phyloP scores from a whole-genome alignment of 1,284 basidiomycete species.

The Tilletia caries region DNA sequence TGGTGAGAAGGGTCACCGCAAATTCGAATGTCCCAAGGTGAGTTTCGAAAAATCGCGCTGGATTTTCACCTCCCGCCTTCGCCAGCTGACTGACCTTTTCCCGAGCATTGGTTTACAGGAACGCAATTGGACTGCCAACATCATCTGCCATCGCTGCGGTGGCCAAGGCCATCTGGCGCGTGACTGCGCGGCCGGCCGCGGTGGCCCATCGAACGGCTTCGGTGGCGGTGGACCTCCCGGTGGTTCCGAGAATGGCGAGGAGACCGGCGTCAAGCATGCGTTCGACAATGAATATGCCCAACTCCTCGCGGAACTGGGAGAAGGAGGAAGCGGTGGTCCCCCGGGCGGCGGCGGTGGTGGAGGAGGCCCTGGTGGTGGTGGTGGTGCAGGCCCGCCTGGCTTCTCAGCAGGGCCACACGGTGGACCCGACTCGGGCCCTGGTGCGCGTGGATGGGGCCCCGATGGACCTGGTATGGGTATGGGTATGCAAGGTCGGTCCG shows the following conservation, averaged over 20 bases:
- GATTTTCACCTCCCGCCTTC: too few relatives aligned
- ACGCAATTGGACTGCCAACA: slow-evolving; percentile 48
- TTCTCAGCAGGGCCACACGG: slow-evolving; percentile 19
- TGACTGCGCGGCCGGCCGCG: slow-evolving; percentile 67
- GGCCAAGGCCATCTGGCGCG: slow-evolving; percentile 51
- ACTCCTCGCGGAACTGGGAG: slow-evolving; percentile 96
- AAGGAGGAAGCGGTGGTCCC: slow-evolving; percentile 61
- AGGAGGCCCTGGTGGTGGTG: slow-evolving; percentile 23
- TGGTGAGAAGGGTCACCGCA: slow-evolving; percentile 71
- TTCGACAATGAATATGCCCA: slow-evolving; percentile 97
- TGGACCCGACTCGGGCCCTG: slow-evolving; percentile 14
- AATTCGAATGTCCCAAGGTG: slow-evolving; percentile 47
- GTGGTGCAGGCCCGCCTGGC: slow-evolving; percentile 19
- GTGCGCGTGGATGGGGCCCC: slow-evolving; percentile 2
- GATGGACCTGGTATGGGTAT: slow-evolving; percentile 27
- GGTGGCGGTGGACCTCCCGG: slow-evolving; percentile 57
- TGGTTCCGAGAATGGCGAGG: slow-evolving; percentile 48
- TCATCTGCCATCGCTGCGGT: slow-evolving; percentile 51
- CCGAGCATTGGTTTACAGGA: slow-evolving; percentile 18
- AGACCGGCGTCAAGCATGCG: slow-evolving; percentile 46
- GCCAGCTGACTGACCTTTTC: background rate
- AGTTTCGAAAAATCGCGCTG: background rate
- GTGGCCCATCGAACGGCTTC: slow-evolving; percentile 50
- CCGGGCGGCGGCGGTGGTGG: slow-evolving; percentile 20
- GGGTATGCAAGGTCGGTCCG: background rate